Base-by-base conservation (phyloP, 2,329 filamentous ascomycete genomes). In the Ophiostoma tasmaniense region DNA sequence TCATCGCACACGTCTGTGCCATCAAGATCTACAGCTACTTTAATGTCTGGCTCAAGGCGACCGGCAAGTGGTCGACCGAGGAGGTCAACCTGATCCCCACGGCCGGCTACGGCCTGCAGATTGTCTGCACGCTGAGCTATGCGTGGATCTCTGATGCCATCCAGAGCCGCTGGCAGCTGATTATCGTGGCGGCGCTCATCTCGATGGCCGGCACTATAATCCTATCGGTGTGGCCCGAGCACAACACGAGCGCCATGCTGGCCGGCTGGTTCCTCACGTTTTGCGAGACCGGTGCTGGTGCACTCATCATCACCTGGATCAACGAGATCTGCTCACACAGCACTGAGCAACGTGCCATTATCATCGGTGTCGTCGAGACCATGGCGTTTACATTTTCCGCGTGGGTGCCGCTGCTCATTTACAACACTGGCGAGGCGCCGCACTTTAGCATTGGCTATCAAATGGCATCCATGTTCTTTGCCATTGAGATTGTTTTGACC, bases 291-390 rank as follows among this genome's bases (percentile, higher is more conserved):
- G 50, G 50, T 55, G 50, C 50, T 17, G 50, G 50, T 13, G 50
- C 50, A 11, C 50, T 55, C 11, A 55, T 55, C 50, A 55, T 55
- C n/a, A 55, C 50, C n/a, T 55, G 50, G 50, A 55, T 55, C n/a
- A 55, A 55, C 50, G 50, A 55, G n/a, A 55, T 55, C 50, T 55
- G 50, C 50, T 55, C 50, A 22, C 50, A 55, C 50, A 55, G 50
- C 50, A 55, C 50, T 4, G 50, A 55, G n/a, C 50, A 55, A 10
- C 50, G 50, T 22, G 50, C 50, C 50, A 55, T 55, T 25, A 55
- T 55, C n/a, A 55, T 55, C 13, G 50, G 50, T 55, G 50, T 55
- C 8, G 50, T 55, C n/a, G 50, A 55, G 50, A 55, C 50, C 50
- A 55, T 55, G 50, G 50, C 50, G n/a, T 55, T 55, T 55, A 55